Percentiles rank a stretch among this genome's conserved stretches.
Evolutionary conservation across 2,329 filamentous ascomycete genomes (phyloP).

Genomic region (Pseudocercospora cruenta): DNA sequence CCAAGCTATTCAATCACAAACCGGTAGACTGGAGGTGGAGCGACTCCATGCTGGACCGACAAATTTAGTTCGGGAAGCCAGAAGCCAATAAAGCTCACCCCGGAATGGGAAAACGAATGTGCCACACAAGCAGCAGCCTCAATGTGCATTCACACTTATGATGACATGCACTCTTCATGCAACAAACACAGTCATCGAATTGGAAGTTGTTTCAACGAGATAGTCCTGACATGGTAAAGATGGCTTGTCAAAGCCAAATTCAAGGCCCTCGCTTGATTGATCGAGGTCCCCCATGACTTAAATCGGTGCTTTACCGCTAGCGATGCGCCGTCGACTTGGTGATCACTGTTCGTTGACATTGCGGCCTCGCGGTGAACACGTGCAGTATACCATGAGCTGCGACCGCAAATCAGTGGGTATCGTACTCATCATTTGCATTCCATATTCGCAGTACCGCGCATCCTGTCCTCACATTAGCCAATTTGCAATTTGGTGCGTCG

Average conservation of each 20-base stretch:
- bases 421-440: not conserved
- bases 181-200: not conserved
- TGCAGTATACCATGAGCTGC: not conserved
- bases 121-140: not conserved
- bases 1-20: slow-evolving; percentile 58
- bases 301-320: not conserved
- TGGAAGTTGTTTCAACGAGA: not conserved
- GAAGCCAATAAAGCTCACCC: not conserved
- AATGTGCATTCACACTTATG: not conserved
- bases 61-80: not conserved
- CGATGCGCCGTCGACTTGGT: not conserved
- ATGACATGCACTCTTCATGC: not conserved
- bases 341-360: not conserved
- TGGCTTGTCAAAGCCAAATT: not conserved
- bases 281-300: not conserved
- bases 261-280: not conserved
- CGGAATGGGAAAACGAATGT: not conserved
- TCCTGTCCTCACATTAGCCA: not conserved
- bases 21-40: slow-evolving; percentile 6
- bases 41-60: not conserved
- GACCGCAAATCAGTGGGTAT: not conserved
- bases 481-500: not conserved
- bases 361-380: not conserved
- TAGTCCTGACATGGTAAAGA: not conserved
- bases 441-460: not conserved